Conservation (phyloP, 352 stramenopile species). For the Globisporangium uncinulatum region DNA sequence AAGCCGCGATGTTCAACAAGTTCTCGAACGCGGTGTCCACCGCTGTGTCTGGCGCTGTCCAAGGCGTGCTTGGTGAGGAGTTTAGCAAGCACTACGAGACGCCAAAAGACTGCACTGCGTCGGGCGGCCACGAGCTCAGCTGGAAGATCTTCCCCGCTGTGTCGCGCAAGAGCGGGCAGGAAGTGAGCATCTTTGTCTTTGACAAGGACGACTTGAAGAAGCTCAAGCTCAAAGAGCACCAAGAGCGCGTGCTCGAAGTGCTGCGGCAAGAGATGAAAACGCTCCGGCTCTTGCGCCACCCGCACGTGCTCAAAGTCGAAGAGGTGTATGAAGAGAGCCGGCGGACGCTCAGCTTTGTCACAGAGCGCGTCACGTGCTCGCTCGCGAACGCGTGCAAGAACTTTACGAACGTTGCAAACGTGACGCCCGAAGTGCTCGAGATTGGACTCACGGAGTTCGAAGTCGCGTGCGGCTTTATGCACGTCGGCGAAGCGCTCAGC, state of each 20-base stretch:
- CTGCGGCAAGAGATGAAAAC: constrained; percentile 88
- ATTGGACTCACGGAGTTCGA: constrained; percentile 87
- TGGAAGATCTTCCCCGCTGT: constrained; percentile 85
- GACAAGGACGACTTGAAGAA: constrained; percentile 85
- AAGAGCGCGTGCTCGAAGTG: constrained; percentile 85
- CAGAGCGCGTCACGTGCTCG: constrained; percentile 86
- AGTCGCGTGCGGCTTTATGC: constrained; percentile 82
- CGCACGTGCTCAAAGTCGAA: constrained; percentile 87
- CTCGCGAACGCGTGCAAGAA: constrained; percentile 89
- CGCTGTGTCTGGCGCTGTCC: constrained; percentile 40
- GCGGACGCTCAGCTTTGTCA: constrained; percentile 86
- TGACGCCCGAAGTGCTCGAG: constrained; percentile 83
- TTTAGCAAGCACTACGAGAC: constrained; percentile 86
- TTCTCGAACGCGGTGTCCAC: constrained; percentile 72
- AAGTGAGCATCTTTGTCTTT: constrained; percentile 85
- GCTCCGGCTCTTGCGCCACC: constrained; percentile 77
- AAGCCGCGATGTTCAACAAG: constrained; percentile 63
- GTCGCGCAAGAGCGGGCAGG: constrained; percentile 68
- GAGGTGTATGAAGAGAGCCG: constrained; percentile 87
- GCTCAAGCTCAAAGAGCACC: constrained; percentile 78
- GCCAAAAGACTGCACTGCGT: constrained; percentile 79
- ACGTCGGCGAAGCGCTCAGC: constrained; percentile 86
- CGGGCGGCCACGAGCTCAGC: constrained; percentile 71
- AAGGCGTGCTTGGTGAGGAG: constrained; percentile 66
- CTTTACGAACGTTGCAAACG: constrained; percentile 80